phyloP scores from a whole-genome alignment of 176 grass and related monocot genomes.

The Paspalum vaginatum region DNA sequence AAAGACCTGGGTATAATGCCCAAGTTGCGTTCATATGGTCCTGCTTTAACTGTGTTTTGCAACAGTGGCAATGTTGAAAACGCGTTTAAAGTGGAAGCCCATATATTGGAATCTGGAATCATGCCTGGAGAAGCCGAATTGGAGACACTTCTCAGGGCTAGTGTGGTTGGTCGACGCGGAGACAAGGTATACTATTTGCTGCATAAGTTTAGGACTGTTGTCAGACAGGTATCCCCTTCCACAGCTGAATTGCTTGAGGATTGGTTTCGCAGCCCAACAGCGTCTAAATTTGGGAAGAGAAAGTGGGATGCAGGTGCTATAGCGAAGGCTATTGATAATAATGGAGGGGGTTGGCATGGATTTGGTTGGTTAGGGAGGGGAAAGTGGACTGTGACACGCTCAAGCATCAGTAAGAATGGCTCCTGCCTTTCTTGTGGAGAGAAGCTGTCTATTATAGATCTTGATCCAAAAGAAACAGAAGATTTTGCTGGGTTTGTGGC shows the following conservation, averaged over 20 bases:
- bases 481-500: conserved; percentile 60
- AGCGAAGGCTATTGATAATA: conserved; percentile 53
- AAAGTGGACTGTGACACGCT: conserved; percentile 52
- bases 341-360: conserved; percentile 79
- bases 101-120: conserved; percentile 64
- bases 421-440: conserved; percentile 65
- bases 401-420: conserved; percentile 48
- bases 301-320: conserved; percentile 58
- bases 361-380: conserved; percentile 71
- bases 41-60: conserved; percentile 62
- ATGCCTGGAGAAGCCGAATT: conserved; percentile 62
- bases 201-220: conserved; percentile 68
- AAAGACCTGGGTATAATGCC: conserved; percentile 47
- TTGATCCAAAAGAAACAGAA: conserved; percentile 67
- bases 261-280: conserved; percentile 69
- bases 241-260: conserved; percentile 52
- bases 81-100: conserved; percentile 64
- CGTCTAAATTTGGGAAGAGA: conserved; percentile 70
- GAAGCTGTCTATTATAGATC: conserved; percentile 65
- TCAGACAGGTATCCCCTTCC: conserved; percentile 60
- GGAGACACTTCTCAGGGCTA: conserved; percentile 57
- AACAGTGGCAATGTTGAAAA: conserved; percentile 60
- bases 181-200: conserved; percentile 68
- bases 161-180: conserved; percentile 40
- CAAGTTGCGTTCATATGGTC: conserved; percentile 64